phyloP scores from a whole-genome alignment of 768 basidiomycete species.

The Mycena leptocephala region DNA sequence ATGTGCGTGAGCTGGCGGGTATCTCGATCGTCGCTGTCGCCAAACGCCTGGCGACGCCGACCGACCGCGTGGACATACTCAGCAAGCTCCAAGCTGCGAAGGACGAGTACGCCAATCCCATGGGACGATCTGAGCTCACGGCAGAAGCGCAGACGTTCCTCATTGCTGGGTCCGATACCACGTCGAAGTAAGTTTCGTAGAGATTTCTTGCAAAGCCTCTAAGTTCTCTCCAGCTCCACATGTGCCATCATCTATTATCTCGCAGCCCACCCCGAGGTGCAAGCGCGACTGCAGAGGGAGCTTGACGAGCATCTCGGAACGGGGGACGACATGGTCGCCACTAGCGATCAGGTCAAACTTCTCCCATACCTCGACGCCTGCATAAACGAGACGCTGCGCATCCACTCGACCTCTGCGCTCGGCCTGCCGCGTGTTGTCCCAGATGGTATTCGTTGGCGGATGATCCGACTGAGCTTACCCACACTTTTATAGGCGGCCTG shows the following conservation, averaged over 20 bases:
- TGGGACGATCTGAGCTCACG: slow-evolving; percentile 88
- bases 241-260: slow-evolving; percentile 88
- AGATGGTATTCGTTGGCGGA: no score
- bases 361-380: slow-evolving; percentile 89
- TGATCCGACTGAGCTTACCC: neutral
- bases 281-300: slow-evolving; percentile 72
- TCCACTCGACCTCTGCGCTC: slow-evolving; percentile 88
- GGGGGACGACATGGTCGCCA: slow-evolving; percentile 71
- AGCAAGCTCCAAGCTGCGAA: slow-evolving; percentile 84
- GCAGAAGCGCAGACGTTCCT: slow-evolving; percentile 91
- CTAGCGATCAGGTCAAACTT: slow-evolving; percentile 78
- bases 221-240: slow-evolving; percentile 71
- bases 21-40: slow-evolving; percentile 85
- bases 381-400: slow-evolving; percentile 88
- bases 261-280: slow-evolving; percentile 65
- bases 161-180: slow-evolving; percentile 93
- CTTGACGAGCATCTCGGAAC: slow-evolving; percentile 60
- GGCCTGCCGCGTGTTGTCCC: slow-evolving; percentile 90
- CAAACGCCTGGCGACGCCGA: slow-evolving; percentile 76
- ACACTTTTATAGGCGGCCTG: slow-evolving; percentile 66
- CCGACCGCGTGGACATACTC: slow-evolving; percentile 86
- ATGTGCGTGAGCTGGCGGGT: slow-evolving; percentile 83
- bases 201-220: neutral
- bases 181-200: slow-evolving; percentile 81
- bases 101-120: slow-evolving; percentile 83